A percentile compares a stretch with the other conserved stretches of the same genome.
Evolutionary conservation across 805 yeast genomes (phyloP).

Genomic region (Hanseniaspora taiwanica): DNA sequence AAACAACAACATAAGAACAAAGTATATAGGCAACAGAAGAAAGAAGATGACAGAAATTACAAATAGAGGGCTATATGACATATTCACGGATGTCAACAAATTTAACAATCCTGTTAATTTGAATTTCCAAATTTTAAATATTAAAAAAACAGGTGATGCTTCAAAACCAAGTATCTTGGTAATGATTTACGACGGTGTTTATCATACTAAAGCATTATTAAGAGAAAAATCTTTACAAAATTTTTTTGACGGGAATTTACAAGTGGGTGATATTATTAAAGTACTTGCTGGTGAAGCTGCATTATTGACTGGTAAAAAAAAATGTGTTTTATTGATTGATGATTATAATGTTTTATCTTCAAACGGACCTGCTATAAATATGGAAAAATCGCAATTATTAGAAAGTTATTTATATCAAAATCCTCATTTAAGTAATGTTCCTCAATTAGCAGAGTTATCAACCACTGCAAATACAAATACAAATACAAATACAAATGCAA

Average conservation of each 20-base stretch:
- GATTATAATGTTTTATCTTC: conserved; percentile 30
- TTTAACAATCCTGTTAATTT: conserved; percentile 21
- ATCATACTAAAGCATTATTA: conserved; percentile 36
- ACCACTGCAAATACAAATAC: background rate
- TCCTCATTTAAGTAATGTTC: conserved; percentile 21
- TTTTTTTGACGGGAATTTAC: conserved; percentile 32
- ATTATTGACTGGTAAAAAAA: conserved; percentile 26
- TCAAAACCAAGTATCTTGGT: conserved; percentile 14
- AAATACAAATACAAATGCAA: no score
- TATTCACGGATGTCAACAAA: conserved; percentile 19
- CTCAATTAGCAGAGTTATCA: background rate
- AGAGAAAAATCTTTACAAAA: conserved; percentile 36
- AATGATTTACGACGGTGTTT: conserved; percentile 40
- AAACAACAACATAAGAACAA: background rate
- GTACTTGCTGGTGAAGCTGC: conserved; percentile 21
- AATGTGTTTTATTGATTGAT: conserved; percentile 34
- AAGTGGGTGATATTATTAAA: conserved; percentile 26
- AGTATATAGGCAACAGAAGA: background rate
- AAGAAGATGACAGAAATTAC: conserved; percentile 14
- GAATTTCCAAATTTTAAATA: conserved; percentile 20
- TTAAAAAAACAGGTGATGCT: conserved; percentile 20
- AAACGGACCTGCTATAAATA: conserved; percentile 27
- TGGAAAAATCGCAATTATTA: conserved; percentile 24
- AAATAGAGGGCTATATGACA: conserved; percentile 17
- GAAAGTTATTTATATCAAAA: conserved; percentile 47